A percentile compares a stretch with the other conserved stretches of the same genome.
These are phyloP conservation scores for Terana coerulea DNA, from an alignment of 768 basidiomycete species.

Conservation along the genomic window DNA sequence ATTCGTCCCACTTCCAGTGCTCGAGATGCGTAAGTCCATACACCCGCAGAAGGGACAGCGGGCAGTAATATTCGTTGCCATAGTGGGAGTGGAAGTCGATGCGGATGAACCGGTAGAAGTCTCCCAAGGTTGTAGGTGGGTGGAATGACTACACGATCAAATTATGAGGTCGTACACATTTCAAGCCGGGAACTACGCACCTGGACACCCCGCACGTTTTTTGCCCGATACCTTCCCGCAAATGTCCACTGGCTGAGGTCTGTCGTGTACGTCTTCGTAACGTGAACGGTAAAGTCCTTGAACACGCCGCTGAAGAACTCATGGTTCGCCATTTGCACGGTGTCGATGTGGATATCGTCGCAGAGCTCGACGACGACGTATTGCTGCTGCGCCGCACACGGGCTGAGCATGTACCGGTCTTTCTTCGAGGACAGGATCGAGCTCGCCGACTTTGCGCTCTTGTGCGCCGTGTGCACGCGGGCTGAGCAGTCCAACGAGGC, in stretches of 20 bases:
- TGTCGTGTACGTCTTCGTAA: constrained; percentile 41
- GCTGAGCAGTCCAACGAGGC: constrained; percentile 92
- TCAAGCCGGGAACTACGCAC: constrained; percentile 51
- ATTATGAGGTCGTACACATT: not conserved
- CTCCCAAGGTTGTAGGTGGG: constrained; percentile 62
- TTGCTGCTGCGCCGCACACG: constrained; percentile 63
- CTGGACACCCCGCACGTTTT: constrained; percentile 90
- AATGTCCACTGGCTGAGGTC: constrained; percentile 42
- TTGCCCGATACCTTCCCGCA: constrained; percentile 83
- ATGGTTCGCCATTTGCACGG: constrained; percentile 92
- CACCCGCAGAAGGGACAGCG: constrained; percentile 86
- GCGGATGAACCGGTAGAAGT: constrained; percentile 92
- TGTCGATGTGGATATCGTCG: constrained; percentile 96
- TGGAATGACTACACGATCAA: constrained; percentile 60
- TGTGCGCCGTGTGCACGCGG: constrained; percentile 81
- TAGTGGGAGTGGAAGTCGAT: constrained; percentile 94
- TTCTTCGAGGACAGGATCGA: constrained; percentile 86
- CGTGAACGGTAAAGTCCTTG: constrained; percentile 85
- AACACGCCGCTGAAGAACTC: constrained; percentile 98
- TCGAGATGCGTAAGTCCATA: constrained; percentile 97
- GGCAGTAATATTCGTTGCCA: constrained; percentile 95
- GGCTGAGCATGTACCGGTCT: constrained; percentile 96
- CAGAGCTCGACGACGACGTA: constrained; percentile 95
- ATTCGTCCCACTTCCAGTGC: constrained; percentile 89
- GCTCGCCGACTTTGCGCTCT: constrained; percentile 74